phyloP scores from a whole-genome alignment of 129 eudicot genomes.

The Flaveria robusta region DNA sequence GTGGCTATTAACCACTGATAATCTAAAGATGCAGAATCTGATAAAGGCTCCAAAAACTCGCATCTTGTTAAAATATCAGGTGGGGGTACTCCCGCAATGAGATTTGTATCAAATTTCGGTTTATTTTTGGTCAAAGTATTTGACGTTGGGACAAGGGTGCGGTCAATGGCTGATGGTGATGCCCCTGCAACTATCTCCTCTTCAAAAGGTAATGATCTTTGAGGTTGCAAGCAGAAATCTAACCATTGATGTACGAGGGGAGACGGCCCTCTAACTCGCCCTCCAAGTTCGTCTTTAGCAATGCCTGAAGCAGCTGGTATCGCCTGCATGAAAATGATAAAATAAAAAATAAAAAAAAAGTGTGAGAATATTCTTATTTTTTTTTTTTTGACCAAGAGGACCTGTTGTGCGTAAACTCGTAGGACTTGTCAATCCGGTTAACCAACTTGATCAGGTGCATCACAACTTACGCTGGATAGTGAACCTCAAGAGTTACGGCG shows the following conservation, averaged over 20 bases:
- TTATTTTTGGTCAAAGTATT: constrained; percentile 41
- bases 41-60: constrained; percentile 83
- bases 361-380: background rate
- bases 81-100: constrained; percentile 72
- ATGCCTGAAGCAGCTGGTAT: constrained; percentile 65
- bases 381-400: too few species aligned
- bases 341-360: too few species aligned
- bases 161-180: constrained; percentile 63
- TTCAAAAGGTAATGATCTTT: constrained; percentile 70
- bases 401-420: too few species aligned
- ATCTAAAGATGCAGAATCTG: constrained; percentile 67
- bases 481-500: too few species aligned
- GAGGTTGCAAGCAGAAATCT: constrained; percentile 77
- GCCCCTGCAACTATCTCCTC: constrained; percentile 79
- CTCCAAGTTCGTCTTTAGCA: constrained; percentile 57
- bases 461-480: too few species aligned
- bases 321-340: constrained; percentile 48
- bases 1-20: constrained; percentile 59
- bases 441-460: too few species aligned
- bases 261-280: constrained; percentile 86
- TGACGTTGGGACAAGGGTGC: constrained; percentile 25
- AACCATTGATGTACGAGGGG: constrained; percentile 92
- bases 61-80: constrained; percentile 64
- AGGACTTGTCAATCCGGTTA: too few species aligned
- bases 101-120: constrained; percentile 80